Percentiles rank a stretch among this genome's conserved stretches.
Conservation (phyloP, 371 early-diverging fungal genomes). For the Mortierella sp. region DNA sequence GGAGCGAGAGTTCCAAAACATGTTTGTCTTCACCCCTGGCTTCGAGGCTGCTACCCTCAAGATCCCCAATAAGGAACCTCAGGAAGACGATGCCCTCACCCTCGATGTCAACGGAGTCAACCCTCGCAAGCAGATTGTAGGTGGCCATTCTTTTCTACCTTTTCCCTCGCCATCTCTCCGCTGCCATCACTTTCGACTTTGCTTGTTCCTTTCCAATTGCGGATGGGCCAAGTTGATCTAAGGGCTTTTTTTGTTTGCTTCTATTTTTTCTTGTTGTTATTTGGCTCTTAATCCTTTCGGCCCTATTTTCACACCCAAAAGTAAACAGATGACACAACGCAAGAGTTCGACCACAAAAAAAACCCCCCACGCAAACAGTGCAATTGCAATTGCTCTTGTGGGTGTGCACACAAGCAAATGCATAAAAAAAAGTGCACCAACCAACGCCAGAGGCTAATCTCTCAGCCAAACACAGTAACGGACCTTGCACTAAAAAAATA, state of each 20-base stretch:
- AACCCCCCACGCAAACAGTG: slow-evolving; percentile 4
- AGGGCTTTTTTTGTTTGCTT: background rate
- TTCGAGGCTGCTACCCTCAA: slow-evolving; percentile 97
- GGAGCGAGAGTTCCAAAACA: slow-evolving; percentile 97
- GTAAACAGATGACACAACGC: slow-evolving; percentile 28
- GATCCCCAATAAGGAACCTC: slow-evolving; percentile 76
- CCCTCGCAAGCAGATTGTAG: slow-evolving; percentile 90
- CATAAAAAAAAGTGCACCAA: slow-evolving; percentile 3
- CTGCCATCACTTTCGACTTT: background rate
- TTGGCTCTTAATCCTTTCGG: slow-evolving; percentile 3
- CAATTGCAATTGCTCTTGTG: background rate
- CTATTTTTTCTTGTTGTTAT: slow-evolving; percentile 7
- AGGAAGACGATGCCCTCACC: slow-evolving; percentile 64
- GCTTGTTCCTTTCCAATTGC: background rate
- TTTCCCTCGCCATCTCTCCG: background rate
- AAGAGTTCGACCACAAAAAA: slow-evolving; percentile 3
- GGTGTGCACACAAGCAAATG: background rate
- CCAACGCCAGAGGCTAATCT: slow-evolving; percentile 11
- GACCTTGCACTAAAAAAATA: background rate
- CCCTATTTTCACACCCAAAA: slow-evolving; percentile 13
- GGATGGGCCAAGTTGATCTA: slow-evolving; percentile 9
- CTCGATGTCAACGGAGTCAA: slow-evolving; percentile 62
- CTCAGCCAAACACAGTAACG: slow-evolving; percentile 1
- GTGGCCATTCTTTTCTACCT: slow-evolving; percentile 30
- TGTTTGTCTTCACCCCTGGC: slow-evolving; percentile 95